Percentiles rank a stretch among this genome's conserved stretches.
Conservation (phyloP, 2,329 filamentous ascomycete species). For the Saccharata proteae region DNA sequence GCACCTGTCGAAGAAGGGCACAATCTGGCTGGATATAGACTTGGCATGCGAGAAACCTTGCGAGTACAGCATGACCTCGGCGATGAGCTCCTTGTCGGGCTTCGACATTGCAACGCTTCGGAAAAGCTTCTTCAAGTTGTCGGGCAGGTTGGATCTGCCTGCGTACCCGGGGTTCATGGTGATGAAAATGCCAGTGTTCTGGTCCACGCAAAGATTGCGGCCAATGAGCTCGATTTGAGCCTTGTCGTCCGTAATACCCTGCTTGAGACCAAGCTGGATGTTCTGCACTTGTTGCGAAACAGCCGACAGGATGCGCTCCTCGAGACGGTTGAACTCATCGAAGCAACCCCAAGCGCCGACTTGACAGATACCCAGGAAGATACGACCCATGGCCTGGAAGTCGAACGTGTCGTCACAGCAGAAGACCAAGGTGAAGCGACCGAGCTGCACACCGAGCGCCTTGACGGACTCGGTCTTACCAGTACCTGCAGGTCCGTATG, state of each 20-base stretch:
- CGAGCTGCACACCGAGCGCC: conserved; percentile 88
- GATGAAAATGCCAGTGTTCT: conserved; percentile 96
- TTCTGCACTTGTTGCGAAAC: conserved; percentile 99
- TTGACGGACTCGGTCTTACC: conserved; percentile 99
- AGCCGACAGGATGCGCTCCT: conserved; percentile 92
- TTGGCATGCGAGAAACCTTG: conserved; percentile 98
- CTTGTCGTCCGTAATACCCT: conserved; percentile 67
- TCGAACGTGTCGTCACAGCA: conserved; percentile 99
- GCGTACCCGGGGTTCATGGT: conserved; percentile 99
- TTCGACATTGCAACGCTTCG: conserved; percentile 99
- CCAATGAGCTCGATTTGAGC: conserved; percentile 90
- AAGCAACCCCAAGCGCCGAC: conserved; percentile 99
- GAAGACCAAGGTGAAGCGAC: conserved; percentile 95
- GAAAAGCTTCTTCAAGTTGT: conserved; percentile 99
- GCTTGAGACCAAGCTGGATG: conserved; percentile 89
- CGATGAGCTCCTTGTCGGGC: conserved; percentile 97
- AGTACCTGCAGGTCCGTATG: conserved; percentile 93
- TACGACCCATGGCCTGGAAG: conserved; percentile 98
- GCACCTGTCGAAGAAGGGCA: conserved; percentile 96
- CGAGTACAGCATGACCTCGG: conserved; percentile 99
- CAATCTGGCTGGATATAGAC: conserved; percentile 82
- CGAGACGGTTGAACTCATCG: conserved; percentile 98
- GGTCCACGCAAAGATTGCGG: conserved; percentile 77
- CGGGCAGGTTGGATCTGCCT: conserved; percentile 90
- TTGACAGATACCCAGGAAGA: conserved; percentile 97